A percentile compares a stretch with the other conserved stretches of the same genome.
Conservation (phyloP, 2,329 filamentous ascomycete species). For the Moelleriella libera region DNA sequence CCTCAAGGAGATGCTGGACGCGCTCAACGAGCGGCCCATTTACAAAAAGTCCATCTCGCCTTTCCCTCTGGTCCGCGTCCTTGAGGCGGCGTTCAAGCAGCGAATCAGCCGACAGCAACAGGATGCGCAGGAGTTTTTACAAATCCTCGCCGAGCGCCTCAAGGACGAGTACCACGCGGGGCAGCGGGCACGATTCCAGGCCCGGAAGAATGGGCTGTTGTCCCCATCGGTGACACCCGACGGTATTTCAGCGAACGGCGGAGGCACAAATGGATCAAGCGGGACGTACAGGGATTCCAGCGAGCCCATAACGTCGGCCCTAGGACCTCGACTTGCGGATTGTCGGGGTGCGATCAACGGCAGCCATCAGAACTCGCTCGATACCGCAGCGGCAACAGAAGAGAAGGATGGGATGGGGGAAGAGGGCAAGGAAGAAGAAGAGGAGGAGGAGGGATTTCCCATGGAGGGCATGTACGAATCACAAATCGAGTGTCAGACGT, state of each 20-base stretch:
- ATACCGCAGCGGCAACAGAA: not conserved
- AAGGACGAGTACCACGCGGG: slow-evolving; percentile 92
- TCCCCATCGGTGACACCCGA: slow-evolving; percentile 1
- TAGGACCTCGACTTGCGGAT: too few species aligned
- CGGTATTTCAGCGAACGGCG: not conserved
- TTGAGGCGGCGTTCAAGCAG: slow-evolving; percentile 79
- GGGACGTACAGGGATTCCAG: too few species aligned
- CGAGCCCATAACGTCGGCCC: too few species aligned
- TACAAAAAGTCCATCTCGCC: slow-evolving; percentile 90
- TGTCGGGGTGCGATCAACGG: too few species aligned
- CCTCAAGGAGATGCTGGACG: slow-evolving; percentile 84
- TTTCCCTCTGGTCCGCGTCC: slow-evolving; percentile 63
- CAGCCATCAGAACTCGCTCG: not conserved
- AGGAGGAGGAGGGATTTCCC: slow-evolving; percentile 60
- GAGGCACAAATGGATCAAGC: too few species aligned
- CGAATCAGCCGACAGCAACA: slow-evolving; percentile 90
- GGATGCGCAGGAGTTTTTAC: slow-evolving; percentile 93
- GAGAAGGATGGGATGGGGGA: too few species aligned
- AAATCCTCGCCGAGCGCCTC: slow-evolving; percentile 81
- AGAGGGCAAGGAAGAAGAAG: too few species aligned
- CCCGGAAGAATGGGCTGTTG: slow-evolving; percentile 19
- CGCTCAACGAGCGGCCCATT: slow-evolving; percentile 83
- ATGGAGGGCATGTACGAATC: slow-evolving; percentile 87
- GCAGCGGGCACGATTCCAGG: slow-evolving; percentile 52
- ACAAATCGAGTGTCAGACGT: slow-evolving; percentile 87